Evolutionary conservation across 2,329 filamentous ascomycete species (phyloP).

Genomic region (Ophioceras dolichostomum): DNA sequence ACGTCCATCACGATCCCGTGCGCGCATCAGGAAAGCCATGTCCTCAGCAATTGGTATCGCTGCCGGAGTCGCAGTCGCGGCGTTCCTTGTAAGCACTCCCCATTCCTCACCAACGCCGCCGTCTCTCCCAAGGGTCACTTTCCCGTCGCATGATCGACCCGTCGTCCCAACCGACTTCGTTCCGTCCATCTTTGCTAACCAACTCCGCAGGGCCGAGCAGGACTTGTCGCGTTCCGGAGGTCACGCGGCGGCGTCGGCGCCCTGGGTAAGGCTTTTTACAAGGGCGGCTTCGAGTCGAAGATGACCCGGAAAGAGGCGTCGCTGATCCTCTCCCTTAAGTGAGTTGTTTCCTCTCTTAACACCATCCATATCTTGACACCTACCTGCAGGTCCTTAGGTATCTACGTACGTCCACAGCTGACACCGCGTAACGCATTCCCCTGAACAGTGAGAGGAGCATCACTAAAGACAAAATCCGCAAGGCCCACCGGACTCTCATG

Average conservation of each 20-base stretch:
- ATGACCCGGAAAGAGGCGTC: conserved; percentile 91
- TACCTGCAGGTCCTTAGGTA: no score
- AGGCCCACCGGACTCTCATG: conserved; percentile 93
- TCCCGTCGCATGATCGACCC: no score
- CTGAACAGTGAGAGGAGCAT: conserved; percentile 63
- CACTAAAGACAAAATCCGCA: conserved; percentile 88
- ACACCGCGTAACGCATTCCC: no score
- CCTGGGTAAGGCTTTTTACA: conserved; percentile 88
- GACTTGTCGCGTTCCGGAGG: conserved; percentile 76
- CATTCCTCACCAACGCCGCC: background rate
- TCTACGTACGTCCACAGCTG: no score
- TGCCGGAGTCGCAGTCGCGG: conserved; percentile 49
- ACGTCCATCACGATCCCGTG: no score
- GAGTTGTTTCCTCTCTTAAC: conserved; percentile 20
- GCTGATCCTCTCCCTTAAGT: conserved; percentile 85
- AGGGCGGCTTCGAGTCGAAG: conserved; percentile 91
- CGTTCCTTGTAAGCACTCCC: conserved; percentile 41
- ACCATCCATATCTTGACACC: no score
- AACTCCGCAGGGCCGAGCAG: conserved; percentile 70
- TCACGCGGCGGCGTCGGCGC: conserved; percentile 67
- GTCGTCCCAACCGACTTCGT: no score
- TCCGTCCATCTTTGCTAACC: background rate
- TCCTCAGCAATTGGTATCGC: conserved; percentile 46
- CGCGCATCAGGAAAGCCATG: no score
- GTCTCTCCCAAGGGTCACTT: background rate